A percentile compares a stretch with the other conserved stretches of the same genome.
Evolutionary conservation across 208 protist genomes (phyloP).

Genomic region (Acanthamoeba healyi): DNA sequence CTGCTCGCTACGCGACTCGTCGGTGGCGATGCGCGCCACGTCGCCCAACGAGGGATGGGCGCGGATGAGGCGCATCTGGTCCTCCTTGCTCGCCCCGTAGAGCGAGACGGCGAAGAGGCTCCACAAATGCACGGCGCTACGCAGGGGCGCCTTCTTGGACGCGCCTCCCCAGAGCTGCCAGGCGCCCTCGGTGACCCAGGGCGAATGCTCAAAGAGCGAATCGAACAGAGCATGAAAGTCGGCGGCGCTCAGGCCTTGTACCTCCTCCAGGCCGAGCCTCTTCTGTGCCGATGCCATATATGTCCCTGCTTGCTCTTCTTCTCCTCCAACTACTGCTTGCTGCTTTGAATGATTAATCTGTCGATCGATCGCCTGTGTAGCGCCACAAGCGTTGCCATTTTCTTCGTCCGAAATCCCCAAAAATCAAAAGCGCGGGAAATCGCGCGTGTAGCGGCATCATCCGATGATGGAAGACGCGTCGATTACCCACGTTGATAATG

Average conservation of each 20-base stretch:
- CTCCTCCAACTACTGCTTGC: too few relatives aligned
- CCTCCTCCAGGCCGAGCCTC: background rate
- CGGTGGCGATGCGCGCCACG: background rate
- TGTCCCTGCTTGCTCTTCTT: too few relatives aligned
- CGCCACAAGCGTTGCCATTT: too few relatives aligned
- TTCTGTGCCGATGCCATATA: too few relatives aligned
- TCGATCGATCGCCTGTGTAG: too few relatives aligned
- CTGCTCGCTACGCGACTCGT: background rate
- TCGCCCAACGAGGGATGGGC: conserved; percentile 5
- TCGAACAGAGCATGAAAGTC: background rate
- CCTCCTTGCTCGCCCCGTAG: background rate
- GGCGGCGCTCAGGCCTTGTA: background rate
- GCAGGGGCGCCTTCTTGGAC: background rate
- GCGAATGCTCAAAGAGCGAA: conserved; percentile 16
- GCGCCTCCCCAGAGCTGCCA: background rate
- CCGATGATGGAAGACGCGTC: too few relatives aligned
- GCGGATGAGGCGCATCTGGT: background rate
- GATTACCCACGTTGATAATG: too few relatives aligned
- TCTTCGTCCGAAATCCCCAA: too few relatives aligned
- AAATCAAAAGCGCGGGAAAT: too few relatives aligned
- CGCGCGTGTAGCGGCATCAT: too few relatives aligned
- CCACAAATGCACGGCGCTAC: conserved; percentile 36
- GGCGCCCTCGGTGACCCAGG: conserved; percentile 11
- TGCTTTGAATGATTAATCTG: too few relatives aligned
- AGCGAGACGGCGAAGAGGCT: background rate